Evolutionary conservation across 306 rosid genomes (phyloP), one percentile per base, ranked within the genome.

Genomic region (Sindora glabra): DNA sequence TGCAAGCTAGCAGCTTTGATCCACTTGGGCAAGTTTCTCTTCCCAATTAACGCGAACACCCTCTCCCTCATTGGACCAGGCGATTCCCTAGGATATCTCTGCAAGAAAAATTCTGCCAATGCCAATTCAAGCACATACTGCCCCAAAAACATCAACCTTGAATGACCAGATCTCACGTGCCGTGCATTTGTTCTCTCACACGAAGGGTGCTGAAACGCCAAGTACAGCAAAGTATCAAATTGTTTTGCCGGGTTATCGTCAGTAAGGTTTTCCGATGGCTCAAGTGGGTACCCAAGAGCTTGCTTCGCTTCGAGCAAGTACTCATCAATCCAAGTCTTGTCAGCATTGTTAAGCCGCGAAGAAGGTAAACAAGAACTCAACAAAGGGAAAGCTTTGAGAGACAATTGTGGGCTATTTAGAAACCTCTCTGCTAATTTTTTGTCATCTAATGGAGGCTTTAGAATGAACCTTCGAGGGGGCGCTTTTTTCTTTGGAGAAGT

Each of bases 61-160:
- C 99, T 86, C 78, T 92, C 99, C 74, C 99, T 84, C 96, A 92
- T 89, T 0, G 99, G 99, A 62, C 94, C 96, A 1, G 99, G 99
- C 5, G 94, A 76, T 71, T 92, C 99, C 80, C 90, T 86, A 16
- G 99, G 99, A 80, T 89, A 92, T 65, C 95, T 72, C 82, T 89
- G 99, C 80, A 92, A 67, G 71, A 86, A 92, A 24, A 61, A 84
- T 77, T 92, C 99, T 0, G 85, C 86, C 17, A 92, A 34, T 1
- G 86, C 90, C 78, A 89, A 59, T 38, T 92, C 95, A 21, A 92
- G 77, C 64, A 86, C 96, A 74, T 76, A 89, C 73, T 89, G 94
- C 22, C 99, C 99, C 68, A 92, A n/a, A 64, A 92, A 89, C 56
- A 64, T 40, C 56, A 92, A 61, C 81, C 99, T 81, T 2, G 99